Conservation (phyloP, 345 rosid species). For the Chamaenerion angustifolium region DNA sequence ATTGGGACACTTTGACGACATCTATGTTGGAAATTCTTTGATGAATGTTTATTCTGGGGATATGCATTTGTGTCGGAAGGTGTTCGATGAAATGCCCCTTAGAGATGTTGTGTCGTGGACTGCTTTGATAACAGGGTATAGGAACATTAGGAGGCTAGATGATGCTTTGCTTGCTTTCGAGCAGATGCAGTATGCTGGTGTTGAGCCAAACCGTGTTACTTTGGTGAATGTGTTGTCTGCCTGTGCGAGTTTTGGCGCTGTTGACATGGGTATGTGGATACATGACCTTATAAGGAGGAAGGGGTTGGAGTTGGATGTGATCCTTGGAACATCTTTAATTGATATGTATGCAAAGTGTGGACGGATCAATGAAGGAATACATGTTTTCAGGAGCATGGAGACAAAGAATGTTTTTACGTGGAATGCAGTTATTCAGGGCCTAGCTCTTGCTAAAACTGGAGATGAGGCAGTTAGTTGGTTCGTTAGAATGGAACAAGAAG, state of each 20-base stretch:
- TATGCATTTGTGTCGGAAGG: conserved; percentile 19
- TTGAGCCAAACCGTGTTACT: conserved; percentile 40
- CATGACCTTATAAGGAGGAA: conserved; percentile 30
- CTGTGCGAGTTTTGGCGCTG: conserved; percentile 25
- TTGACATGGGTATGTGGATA: conserved; percentile 43
- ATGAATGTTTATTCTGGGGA: conserved; percentile 24
- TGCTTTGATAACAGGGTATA: conserved; percentile 29
- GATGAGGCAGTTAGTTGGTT: conserved; percentile 35
- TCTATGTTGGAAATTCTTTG: conserved; percentile 31
- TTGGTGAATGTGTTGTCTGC: conserved; percentile 47
- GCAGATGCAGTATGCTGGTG: conserved; percentile 30
- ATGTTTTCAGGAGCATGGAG: conserved; percentile 29
- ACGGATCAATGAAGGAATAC: conserved; percentile 28
- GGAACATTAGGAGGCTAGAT: conserved; percentile 16
- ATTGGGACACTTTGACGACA: conserved; percentile 26
- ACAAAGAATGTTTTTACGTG: conserved; percentile 31
- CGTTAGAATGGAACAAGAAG: conserved; percentile 30
- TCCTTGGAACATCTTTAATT: conserved; percentile 38
- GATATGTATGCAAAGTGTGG: conserved; percentile 44
- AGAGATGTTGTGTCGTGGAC: conserved; percentile 54
- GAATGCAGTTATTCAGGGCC: conserved; percentile 39
- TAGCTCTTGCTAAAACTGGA: conserved; percentile 32
- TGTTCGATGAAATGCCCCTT: conserved; percentile 40
- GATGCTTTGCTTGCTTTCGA: conserved; percentile 41
- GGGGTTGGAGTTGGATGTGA: conserved; percentile 44